Evolutionary conservation across 352 stramenopile genomes (phyloP).

Genomic region (Saprolegnia diclina): DNA sequence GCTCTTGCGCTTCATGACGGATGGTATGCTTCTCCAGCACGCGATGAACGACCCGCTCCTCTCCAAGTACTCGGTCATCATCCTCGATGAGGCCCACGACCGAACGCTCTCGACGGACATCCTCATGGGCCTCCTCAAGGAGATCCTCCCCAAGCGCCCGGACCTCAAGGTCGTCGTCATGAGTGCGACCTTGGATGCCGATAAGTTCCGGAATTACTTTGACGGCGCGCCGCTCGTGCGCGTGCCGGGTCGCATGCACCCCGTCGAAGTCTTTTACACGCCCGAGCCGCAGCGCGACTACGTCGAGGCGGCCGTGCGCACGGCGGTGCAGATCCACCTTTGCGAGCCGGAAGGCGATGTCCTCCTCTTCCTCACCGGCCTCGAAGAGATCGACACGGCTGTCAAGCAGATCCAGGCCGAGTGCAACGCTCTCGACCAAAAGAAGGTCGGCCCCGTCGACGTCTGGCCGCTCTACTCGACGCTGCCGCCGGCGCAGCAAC

Average conservation of each 20-base stretch:
- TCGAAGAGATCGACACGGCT: slow-evolving; percentile 97
- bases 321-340: slow-evolving; percentile 95
- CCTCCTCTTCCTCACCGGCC: slow-evolving; percentile 98
- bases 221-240: slow-evolving; percentile 87
- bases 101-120: slow-evolving; percentile 96
- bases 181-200: slow-evolving; percentile 96
- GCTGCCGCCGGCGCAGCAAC: slow-evolving; percentile 31
- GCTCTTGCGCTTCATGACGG: slow-evolving; percentile 72
- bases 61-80: slow-evolving; percentile 93
- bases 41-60: slow-evolving; percentile 95
- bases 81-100: slow-evolving; percentile 98
- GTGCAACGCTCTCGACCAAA: slow-evolving; percentile 22
- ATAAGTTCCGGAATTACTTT: slow-evolving; percentile 96
- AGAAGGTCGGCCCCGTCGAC: slow-evolving; percentile 24
- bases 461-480: slow-evolving; percentile 34
- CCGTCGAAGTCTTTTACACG: slow-evolving; percentile 98
- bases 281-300: slow-evolving; percentile 97
- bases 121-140: slow-evolving; percentile 97
- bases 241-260: slow-evolving; percentile 96
- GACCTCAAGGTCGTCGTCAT: slow-evolving; percentile 99
- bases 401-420: slow-evolving; percentile 25
- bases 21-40: slow-evolving; percentile 97
- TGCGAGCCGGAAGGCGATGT: slow-evolving; percentile 97
- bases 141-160: slow-evolving; percentile 89
- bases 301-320: slow-evolving; percentile 88